phyloP scores from a whole-genome alignment of 768 basidiomycete species.

The Podaxis rugospora region DNA sequence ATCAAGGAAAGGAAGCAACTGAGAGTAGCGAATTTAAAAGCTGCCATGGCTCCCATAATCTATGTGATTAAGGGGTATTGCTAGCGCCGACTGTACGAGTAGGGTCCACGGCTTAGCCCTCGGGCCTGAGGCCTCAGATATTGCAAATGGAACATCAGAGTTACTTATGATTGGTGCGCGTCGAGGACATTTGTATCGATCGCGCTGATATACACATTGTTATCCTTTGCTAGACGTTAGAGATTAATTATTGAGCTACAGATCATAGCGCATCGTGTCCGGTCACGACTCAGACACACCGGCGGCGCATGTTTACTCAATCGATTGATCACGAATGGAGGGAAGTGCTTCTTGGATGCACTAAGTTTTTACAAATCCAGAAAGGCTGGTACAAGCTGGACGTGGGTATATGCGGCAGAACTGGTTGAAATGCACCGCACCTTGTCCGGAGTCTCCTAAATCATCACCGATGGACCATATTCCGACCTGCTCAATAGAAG shows the following conservation, averaged over 20 bases:
- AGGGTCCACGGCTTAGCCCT: too few relatives aligned
- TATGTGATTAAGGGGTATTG: not conserved
- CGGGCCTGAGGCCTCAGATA: not conserved
- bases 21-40: not conserved
- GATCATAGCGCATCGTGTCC: not conserved
- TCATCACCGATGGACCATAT: not conserved
- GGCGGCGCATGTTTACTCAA: too few relatives aligned
- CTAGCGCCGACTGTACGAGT: too few relatives aligned
- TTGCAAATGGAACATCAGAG: not conserved
- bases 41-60: not conserved
- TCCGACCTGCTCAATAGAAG: too few relatives aligned
- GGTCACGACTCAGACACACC: not conserved
- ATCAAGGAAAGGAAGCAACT: slow-evolving; percentile 23
- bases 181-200: not conserved
- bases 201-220: too few relatives aligned
- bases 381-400: not conserved
- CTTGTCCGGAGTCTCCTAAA: not conserved
- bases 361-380: not conserved
- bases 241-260: not conserved
- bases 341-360: not conserved
- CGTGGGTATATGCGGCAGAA: not conserved
- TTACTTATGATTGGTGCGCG: not conserved
- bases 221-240: too few relatives aligned
- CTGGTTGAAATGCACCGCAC: not conserved
- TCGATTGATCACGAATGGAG: not conserved